Conservation (phyloP, 2,329 filamentous ascomycete genomes). For the Fusarium transvaalense region DNA sequence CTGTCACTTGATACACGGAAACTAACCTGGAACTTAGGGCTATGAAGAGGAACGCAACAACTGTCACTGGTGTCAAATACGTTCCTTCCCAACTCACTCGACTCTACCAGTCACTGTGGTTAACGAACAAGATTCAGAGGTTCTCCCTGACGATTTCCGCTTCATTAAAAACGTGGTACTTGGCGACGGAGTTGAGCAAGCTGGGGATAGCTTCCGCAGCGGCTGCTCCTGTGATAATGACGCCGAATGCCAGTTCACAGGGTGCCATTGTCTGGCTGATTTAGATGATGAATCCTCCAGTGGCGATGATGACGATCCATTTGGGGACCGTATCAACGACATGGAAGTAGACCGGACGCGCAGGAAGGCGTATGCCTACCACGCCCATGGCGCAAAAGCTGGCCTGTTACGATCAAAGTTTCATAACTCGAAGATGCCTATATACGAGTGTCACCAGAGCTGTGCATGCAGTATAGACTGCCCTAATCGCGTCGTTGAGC, state of each 20-base stretch:
- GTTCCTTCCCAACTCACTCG: conserved; percentile 63
- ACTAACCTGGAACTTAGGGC: conserved; percentile 45
- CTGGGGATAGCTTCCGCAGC: conserved; percentile 71
- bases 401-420: conserved; percentile 66
- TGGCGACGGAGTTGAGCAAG: conserved; percentile 68
- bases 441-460: conserved; percentile 83
- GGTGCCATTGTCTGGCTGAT: conserved; percentile 78
- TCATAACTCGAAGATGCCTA: conserved; percentile 68
- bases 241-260: conserved; percentile 74
- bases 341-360: conserved; percentile 34
- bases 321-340: conserved; percentile 39
- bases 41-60: conserved; percentile 54
- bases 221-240: conserved; percentile 76
- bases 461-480: conserved; percentile 76
- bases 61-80: conserved; percentile 74
- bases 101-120: conserved; percentile 70
- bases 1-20: neutral
- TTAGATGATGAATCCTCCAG: conserved; percentile 66
- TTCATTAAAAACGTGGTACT: conserved; percentile 76
- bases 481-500: conserved; percentile 81
- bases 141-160: conserved; percentile 72
- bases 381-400: conserved; percentile 64
- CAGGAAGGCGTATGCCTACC: conserved; percentile 71
- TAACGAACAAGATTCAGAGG: conserved; percentile 70
- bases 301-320: conserved; percentile 54